Base-by-base conservation (phyloP, 306 rosid species). In the Prunus mongolica region DNA sequence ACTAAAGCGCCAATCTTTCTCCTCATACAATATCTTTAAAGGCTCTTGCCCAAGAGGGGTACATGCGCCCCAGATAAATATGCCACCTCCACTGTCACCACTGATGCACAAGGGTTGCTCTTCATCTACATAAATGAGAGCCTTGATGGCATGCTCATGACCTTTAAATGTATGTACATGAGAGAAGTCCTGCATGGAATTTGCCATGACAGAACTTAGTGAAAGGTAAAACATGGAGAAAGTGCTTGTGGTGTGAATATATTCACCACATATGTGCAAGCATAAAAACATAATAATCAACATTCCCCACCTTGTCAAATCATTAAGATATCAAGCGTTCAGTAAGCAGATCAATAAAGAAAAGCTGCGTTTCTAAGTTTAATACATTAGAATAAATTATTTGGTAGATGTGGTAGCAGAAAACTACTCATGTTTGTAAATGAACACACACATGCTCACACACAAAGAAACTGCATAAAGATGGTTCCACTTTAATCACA, bases 1-100 rank as follows among this genome's bases (percentile, higher is more conserved):
- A 68, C 91, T 90, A 71, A 81, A 94, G 78, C 98, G 96, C 98
- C 98, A 92, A 90, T 94, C 98, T 82, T 90, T 92, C 80, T 82
- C 82, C 78, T 94, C 98, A 14, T 71, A 71, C 92, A 96, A 90
- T 83, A 84, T 94, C 81, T 83, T 89, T 47, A 89, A 80, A 64
- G 98, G 97, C 32, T 83, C 91, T 81, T 84, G 83, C 78, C 78
- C 65, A 45, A 92, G 79, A 66, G 97, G 91, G 61, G 69, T 22
- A 83, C 81, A 66, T 71, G 85, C 54, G 76, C 80, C 81, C 98
- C 98, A 94, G 56, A 90, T 57, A 82, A 83, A 90, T 84, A 94
- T 86, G 34, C 91, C 97, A 72, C 96, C 96, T 47, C 88, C 95
- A 87, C 80, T 84, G 83, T 94, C 98, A 73, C 96, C 93, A 81